Conservation (phyloP, 345 rosid genomes). For the Gossypioides kirkii region DNA sequence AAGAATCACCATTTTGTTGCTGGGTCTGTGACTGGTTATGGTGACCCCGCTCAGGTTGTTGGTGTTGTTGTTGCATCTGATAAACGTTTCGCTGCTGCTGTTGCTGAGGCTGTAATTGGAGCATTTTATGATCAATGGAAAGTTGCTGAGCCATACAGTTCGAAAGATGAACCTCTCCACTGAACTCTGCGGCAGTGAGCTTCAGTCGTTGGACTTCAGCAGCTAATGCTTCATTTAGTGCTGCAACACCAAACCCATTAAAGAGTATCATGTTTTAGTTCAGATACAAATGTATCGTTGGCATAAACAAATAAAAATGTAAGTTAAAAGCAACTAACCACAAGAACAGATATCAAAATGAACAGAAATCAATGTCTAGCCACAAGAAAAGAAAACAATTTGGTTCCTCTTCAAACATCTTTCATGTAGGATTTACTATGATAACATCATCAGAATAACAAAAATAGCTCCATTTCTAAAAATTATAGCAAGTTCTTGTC, state of each 20-base stretch:
- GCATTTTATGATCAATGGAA: slow-evolving; percentile 24
- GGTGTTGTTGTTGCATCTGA: slow-evolving; percentile 27
- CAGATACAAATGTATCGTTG: neutral
- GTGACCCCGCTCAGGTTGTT: slow-evolving; percentile 10
- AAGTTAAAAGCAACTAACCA: neutral
- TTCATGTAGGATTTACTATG: neutral
- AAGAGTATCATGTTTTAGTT: neutral
- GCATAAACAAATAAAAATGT: neutral
- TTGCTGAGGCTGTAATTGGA: slow-evolving; percentile 24
- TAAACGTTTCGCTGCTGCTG: slow-evolving; percentile 21
- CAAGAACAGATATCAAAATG: neutral
- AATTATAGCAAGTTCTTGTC: neutral
- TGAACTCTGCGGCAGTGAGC: slow-evolving; percentile 26
- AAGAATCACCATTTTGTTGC: slow-evolving; percentile 15
- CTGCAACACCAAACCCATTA: slow-evolving; percentile 24
- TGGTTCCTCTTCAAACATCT: neutral
- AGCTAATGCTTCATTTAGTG: slow-evolving; percentile 46
- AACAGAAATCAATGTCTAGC: neutral
- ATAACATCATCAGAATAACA: neutral
- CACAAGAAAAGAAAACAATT: neutral
- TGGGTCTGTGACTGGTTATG: neutral
- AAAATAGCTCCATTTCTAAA: neutral
- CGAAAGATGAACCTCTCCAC: slow-evolving; percentile 25
- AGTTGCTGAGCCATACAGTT: slow-evolving; percentile 29
- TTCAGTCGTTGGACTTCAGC: slow-evolving; percentile 49